Base-by-base conservation (phyloP, 2,329 filamentous ascomycete species). In the Didymella lethalis region DNA sequence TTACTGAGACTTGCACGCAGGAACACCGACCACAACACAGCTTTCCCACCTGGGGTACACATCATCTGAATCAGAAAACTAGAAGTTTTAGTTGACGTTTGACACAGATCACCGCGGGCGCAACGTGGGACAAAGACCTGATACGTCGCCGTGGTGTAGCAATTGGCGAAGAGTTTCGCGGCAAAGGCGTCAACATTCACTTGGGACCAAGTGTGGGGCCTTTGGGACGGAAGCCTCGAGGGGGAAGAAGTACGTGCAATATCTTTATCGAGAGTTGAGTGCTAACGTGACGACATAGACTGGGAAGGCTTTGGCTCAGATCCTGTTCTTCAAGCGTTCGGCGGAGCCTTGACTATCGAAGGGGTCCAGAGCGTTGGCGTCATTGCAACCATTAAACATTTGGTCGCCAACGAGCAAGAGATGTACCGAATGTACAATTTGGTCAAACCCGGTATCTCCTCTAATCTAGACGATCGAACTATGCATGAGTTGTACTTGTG, bases 401-500 rank as follows among this genome's bases (percentile, higher is more conserved):
- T 84, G 46, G 83, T 93, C 31, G 85, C 81, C 49, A 93, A 92
- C 62, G 92, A 96, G 76, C 92, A 96, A 73, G 80, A 82, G 61
- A 69, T 77, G 63, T 81, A 85, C 69, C 63, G 76, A 26, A 77
- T 77, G 84, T 84, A 69, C 68, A 78, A 60, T 54, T 61, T 71
- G 3, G 64, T 73, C 31, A 74, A 77, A 47, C 69, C 72, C 2
- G 76, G 73, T 2, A 74, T 75, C 32, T 77, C 74, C 6, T 76
- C 76, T 46, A 95, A 96, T 68, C 85, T 96, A 26, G 90, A 92
- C 62, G 90, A 92, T 69, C 82, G 90, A 32, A 88, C 89, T 0
- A 75, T 92, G 64, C 90, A 92, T 71, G 90, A 93, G 76, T 79
- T 96, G 1, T 96, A 96, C 68, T 83, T 89, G 0, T 96, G 92